Base-by-base conservation (phyloP, 352 stramenopile genomes). In the Elongisporangium anandrum region DNA sequence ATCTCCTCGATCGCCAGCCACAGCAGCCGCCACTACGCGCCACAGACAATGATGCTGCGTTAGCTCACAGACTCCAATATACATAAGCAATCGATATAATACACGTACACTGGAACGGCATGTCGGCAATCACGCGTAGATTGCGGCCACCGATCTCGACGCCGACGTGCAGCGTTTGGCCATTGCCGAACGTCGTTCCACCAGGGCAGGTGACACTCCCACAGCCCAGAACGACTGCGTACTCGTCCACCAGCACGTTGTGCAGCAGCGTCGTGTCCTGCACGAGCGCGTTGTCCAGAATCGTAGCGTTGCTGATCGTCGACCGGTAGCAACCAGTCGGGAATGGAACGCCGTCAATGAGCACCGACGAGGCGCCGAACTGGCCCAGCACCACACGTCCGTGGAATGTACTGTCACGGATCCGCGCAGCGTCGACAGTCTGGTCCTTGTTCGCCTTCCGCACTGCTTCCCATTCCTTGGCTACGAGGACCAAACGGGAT, bases 141-240 rank as follows among this genome's bases (percentile, higher is more conserved):
- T 92, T 69, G 21, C 87, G 77, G 0, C 88, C 88, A 13, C 88
- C 88, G 16, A 72, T 92, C 52, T 96, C 88, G 24, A 95, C 83
- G 51, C 87, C 88, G 15, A 96, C 81, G 38, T 91, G 82, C 15
- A 95, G 66, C 57, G 72, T 62, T 15, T 56, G 59, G 7, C 85
- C 85, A 58, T 90, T 96, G 34, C 73, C 75, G 54, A 75, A 88
- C 3, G 60, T 34, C 13, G 49, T 38, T 4, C 15, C 49, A 6
- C 61, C 59, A 54, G 68, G 58, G 50, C 62, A 75, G 3, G 58
- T 70, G 56, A 96, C 76, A 20, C 68, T 80, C 29, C 84, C 84
- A 50, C 88, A 96, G 50, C 73, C 57, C 13, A 96, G 66, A 10
- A 96, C 58, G 24, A 66, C 73, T 15, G 84, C 83, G 12, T 64